These are phyloP conservation scores for Clavispora vitiphila DNA, from an alignment of 805 yeast genomes.

Conservation along the genomic window DNA sequence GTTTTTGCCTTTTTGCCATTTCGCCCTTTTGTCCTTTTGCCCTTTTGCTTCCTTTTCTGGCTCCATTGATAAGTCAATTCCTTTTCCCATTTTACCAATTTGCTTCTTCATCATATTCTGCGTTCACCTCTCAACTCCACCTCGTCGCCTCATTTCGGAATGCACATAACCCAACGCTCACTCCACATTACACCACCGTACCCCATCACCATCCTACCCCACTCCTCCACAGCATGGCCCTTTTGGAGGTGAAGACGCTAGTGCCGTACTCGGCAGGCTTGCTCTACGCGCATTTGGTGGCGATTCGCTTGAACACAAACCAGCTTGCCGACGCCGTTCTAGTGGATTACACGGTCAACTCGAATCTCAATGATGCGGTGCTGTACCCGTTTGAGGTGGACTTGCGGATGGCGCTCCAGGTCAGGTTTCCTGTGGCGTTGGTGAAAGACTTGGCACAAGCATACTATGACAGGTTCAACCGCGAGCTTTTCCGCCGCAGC, in stretches of 20 bases:
- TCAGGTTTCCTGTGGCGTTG: neutral
- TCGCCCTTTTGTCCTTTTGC: no score
- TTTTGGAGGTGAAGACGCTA: neutral
- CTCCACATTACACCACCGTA: no score
- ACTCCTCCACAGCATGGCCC: no score
- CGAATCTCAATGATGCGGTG: neutral
- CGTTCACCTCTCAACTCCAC: no score
- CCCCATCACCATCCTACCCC: no score
- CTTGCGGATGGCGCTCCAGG: conserved; percentile 1
- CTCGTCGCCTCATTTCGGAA: no score
- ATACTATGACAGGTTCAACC: conserved; percentile 3
- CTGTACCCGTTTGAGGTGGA: neutral
- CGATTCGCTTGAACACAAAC: conserved; percentile 10
- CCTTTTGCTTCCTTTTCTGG: no score
- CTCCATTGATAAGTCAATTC: no score
- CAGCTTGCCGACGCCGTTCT: conserved; percentile 5
- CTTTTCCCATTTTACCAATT: no score
- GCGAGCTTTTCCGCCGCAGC: neutral
- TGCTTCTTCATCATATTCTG: no score
- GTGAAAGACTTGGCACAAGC: conserved; percentile 2
- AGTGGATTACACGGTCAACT: conserved; percentile 9
- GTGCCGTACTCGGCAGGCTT: conserved; percentile 4
- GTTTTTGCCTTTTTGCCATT: no score
- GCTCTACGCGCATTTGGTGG: conserved; percentile 11
- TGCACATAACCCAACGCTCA: no score